Evolutionary conservation across 805 yeast genomes (phyloP), one percentile per base, ranked within the genome.

Genomic region (Jamesozyma rosinii): DNA sequence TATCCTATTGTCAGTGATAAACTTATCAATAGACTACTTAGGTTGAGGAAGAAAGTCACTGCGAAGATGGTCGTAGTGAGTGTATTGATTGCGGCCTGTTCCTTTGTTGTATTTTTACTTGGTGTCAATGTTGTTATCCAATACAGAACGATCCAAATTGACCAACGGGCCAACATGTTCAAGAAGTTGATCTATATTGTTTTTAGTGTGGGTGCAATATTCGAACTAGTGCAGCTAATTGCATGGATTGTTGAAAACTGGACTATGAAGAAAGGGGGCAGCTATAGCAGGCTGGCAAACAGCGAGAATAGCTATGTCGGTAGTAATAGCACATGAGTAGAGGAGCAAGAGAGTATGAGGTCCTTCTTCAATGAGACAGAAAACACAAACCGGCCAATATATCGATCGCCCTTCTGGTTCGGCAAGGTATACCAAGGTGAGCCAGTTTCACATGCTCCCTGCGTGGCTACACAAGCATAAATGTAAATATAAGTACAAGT

Each of bases 91-190:
- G 61, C 59, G 2, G 9, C 61, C 4, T 42, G 61, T n/a, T 55
- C 59, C 17, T 47, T 51, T 5, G 11, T 57, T 9, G 60, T 62
- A 31, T 63, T 66, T 48, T 45, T 65, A 3, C 49, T 66, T 15
- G 67, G 66, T 11, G 64, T 65, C 5, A 55, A 63, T 40, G 57
- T 63, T 35, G 55, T 65, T 34, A 58, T 66, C 36, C 62, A 64
- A 30, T 48, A 57, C 24, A 58, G 69, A 47, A 64, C 69, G 4
- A 47, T 65, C 31, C 53, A 56, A 15, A 50, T 52, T 15, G 53
- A 48, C 13, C 44, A 44, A 22, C 40, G 40, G 5, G 26, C 43
- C 1, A 48, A 48, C 6, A 42, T 47, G 41, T 37, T 47, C 5
- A 41, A 44, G 19, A 57, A 57, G 19, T 44, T 50, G 2, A 24